These are phyloP conservation scores for Avena eriantha DNA, from an alignment of 176 grass and related monocot genomes.

Conservation along the genomic window DNA sequence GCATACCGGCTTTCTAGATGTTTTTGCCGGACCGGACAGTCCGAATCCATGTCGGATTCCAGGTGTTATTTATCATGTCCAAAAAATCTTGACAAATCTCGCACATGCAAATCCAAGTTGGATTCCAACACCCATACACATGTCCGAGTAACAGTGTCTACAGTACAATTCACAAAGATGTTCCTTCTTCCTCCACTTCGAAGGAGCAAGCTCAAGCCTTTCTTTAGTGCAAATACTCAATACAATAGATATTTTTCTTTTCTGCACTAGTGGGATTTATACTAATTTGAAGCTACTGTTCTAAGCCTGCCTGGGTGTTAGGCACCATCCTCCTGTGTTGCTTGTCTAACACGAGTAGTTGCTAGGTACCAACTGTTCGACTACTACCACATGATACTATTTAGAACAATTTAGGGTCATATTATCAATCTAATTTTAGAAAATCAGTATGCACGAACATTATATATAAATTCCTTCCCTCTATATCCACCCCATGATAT, in stretches of 20 bases:
- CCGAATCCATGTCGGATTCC: slow-evolving; percentile 3
- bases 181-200: background rate
- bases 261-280: background rate
- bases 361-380: background rate
- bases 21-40: background rate
- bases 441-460: slow-evolving; percentile 12
- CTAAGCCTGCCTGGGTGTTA: background rate
- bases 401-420: background rate
- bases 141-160: background rate
- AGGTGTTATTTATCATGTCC: background rate
- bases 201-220: slow-evolving; percentile 3
- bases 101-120: background rate
- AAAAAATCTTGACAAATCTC: background rate
- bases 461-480: background rate
- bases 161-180: background rate
- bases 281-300: background rate
- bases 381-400: background rate
- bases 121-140: background rate
- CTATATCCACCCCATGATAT: background rate
- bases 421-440: background rate
- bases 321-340: background rate
- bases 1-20: background rate
- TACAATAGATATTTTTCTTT: background rate
- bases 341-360: background rate
- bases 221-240: slow-evolving; percentile 6